These are phyloP conservation scores for Canariomyces notabilis DNA, from an alignment of 2,329 filamentous ascomycete species.

Conservation along the genomic window DNA sequence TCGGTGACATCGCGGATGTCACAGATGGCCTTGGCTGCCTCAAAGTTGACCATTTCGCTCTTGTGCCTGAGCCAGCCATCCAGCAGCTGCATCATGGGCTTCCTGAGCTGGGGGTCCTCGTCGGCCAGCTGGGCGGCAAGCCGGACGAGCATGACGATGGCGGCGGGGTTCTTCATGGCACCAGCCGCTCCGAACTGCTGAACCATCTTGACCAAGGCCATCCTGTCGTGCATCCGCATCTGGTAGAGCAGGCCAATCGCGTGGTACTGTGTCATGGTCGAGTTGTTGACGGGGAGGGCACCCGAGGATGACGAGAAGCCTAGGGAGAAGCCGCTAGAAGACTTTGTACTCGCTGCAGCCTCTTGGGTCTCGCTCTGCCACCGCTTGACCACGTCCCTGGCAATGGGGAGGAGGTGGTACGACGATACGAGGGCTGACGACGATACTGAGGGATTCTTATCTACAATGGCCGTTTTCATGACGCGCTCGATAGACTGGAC, in stretches of 20 bases:
- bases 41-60: conserved; percentile 99
- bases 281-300: conserved; percentile 78
- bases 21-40: conserved; percentile 96
- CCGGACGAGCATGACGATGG: conserved; percentile 85
- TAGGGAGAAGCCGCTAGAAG: conserved; percentile 81
- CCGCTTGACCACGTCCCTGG: conserved; percentile 87
- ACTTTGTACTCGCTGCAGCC: conserved; percentile 85
- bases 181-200: conserved; percentile 93
- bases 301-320: conserved; percentile 80
- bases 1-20: conserved; percentile 91
- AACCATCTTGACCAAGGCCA: conserved; percentile 99
- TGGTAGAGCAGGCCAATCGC: conserved; percentile 96
- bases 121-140: conserved; percentile 90
- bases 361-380: conserved; percentile 99
- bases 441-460: conserved; percentile 96
- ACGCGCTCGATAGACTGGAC: conserved; percentile 97
- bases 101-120: conserved; percentile 82
- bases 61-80: conserved; percentile 97
- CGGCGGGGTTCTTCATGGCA: conserved; percentile 90
- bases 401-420: conserved; percentile 94
- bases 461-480: conserved; percentile 98
- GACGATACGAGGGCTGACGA: conserved; percentile 94
- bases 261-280: conserved; percentile 97
- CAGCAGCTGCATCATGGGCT: conserved; percentile 94
- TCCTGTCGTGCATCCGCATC: conserved; percentile 94